A percentile compares a stretch with the other conserved stretches of the same genome.
Conservation (phyloP, 805 yeast genomes). For the Saccharomycopsis selenospora region DNA sequence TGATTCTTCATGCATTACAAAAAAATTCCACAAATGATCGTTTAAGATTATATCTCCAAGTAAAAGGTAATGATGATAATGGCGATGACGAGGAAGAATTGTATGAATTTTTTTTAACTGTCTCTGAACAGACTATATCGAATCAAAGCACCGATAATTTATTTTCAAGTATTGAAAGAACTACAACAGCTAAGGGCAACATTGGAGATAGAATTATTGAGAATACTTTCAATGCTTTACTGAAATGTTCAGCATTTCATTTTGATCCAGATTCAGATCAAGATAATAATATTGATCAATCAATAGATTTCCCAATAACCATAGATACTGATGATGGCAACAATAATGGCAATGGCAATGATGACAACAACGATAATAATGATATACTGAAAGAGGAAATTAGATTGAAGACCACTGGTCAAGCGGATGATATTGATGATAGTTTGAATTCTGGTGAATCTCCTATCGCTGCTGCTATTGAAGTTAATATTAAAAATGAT, state of each 20-base stretch:
- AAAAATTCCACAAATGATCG: slow-evolving; percentile 6
- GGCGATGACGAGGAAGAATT: slow-evolving; percentile 16
- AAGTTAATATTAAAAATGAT: not conserved
- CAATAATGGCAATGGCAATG: not conserved
- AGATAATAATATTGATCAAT: not conserved
- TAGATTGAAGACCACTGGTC: slow-evolving; percentile 9
- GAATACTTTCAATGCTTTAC: slow-evolving; percentile 32
- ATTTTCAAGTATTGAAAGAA: not conserved
- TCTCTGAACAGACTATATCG: not conserved
- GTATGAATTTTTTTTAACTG: slow-evolving; percentile 25
- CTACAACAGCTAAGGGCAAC: slow-evolving; percentile 25
- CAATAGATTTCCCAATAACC: not conserved
- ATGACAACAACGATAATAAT: not conserved
- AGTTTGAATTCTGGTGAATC: not conserved
- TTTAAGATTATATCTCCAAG: slow-evolving; percentile 20
- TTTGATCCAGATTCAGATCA: slow-evolving; percentile 16
- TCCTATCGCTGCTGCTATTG: not conserved
- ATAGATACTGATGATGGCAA: not conserved
- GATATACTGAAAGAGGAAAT: slow-evolving; percentile 2
- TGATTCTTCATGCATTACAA: slow-evolving; percentile 23
- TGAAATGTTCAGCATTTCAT: slow-evolving; percentile 27
- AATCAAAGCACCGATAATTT: slow-evolving; percentile 19
- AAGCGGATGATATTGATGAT: slow-evolving; percentile 19
- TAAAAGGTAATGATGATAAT: slow-evolving; percentile 4
- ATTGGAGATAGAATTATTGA: slow-evolving; percentile 35